Base-by-base conservation (phyloP, 192 early-diverging fungal species). In the Rhizophagus clarus region DNA sequence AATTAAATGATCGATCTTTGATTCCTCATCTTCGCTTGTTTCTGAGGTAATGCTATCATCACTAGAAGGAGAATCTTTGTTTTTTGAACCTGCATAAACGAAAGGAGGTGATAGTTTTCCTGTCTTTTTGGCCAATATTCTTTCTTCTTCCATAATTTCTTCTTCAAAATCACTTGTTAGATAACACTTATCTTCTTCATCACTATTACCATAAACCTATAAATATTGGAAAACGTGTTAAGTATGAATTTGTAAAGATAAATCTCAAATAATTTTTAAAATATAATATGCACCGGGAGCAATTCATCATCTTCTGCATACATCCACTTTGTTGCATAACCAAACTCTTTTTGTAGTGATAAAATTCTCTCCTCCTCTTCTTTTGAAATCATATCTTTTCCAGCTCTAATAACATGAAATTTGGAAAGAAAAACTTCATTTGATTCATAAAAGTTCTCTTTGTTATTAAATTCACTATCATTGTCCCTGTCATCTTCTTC, bases 201-300 rank as follows among this genome's bases (percentile, higher is more conserved):
- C 68, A 70, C 68, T 70, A 12, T 70, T 37, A 24, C 68, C 68
- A n/a, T 70, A 70, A 9, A 70, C 68, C 68, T 70, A 24, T 28
- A 29, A 10, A 28, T 1, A 26, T 29, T 26, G n/a, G 14, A 67
- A 31, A 67, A 67, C 20, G 29, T 40, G 28, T 17, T 29, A 31
- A 26, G 31, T 29, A 32, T 31, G 26, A 28, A 24, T 63, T 63
- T 12, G 26, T 63, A 26, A 40, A 45, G 11, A 45, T 14, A 12
- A 45, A 45, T 12, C 11, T 1, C 2, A 45, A 45, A 45, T 28
- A 10, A 28, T 20, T 22, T 12, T 31, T 32, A 20, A 17, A 42
- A 22, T n/a, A 70, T 40, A 70, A 22, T 42, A 40, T 11, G 22
- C 22, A 40, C 68, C 32, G 68, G 68, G 3, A 70, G 34, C 32